Percentiles rank a stretch among this genome's conserved stretches.
Evolutionary conservation across 192 early-diverging fungal genomes (phyloP).

Genomic region (Coemansia sp.): DNA sequence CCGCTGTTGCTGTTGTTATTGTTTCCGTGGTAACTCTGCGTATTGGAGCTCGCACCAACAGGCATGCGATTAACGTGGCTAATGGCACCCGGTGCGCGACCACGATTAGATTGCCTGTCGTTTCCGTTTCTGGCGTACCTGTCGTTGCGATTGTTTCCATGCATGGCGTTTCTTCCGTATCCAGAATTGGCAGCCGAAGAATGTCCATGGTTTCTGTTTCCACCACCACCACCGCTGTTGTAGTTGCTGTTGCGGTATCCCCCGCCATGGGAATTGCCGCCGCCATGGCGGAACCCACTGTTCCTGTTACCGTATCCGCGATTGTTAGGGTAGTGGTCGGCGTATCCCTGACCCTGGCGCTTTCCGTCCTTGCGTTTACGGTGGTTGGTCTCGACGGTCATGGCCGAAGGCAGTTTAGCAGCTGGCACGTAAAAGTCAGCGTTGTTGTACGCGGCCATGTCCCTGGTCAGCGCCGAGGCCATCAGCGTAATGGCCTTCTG

Average conservation of each 20-base stretch:
- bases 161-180: background rate
- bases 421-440: conserved; percentile 44
- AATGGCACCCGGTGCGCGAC: conserved; percentile 12
- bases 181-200: background rate
- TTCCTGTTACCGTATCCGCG: conserved; percentile 17
- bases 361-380: conserved; percentile 40
- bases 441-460: conserved; percentile 34
- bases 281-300: conserved; percentile 7
- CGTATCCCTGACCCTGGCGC: conserved; percentile 18
- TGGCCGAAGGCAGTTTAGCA: conserved; percentile 45
- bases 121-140: conserved; percentile 16
- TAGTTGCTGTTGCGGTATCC: conserved; percentile 3
- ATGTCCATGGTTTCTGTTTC: background rate
- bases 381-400: conserved; percentile 43
- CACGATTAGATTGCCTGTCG: conserved; percentile 25
- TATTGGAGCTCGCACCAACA: conserved; percentile 11
- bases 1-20: background rate
- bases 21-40: background rate
- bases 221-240: background rate
- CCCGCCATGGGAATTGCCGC: conserved; percentile 9
- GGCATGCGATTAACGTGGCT: conserved; percentile 41
- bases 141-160: conserved; percentile 14
- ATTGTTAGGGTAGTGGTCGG: conserved; percentile 15
- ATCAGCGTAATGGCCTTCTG: conserved; percentile 36
- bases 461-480: conserved; percentile 36